A percentile compares a stretch with the other conserved stretches of the same genome.
Evolutionary conservation across 257 asterid genomes (phyloP).

Genomic region (Schizonepeta tenuifolia): DNA sequence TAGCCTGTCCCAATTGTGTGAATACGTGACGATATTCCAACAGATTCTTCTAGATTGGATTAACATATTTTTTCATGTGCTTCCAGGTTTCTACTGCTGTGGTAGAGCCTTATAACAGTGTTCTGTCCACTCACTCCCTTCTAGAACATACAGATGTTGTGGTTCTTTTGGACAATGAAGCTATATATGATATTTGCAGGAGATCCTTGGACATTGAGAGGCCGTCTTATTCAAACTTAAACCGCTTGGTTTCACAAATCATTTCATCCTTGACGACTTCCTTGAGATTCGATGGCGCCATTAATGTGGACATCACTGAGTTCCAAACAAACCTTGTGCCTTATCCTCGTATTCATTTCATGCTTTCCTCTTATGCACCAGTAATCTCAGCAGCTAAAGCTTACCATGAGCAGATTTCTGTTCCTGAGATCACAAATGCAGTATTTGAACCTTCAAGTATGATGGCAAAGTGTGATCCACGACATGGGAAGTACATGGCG

Average conservation of each 20-base stretch:
- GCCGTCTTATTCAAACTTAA: constrained; percentile 46
- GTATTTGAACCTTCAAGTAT: constrained; percentile 47
- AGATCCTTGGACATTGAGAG: constrained; percentile 46
- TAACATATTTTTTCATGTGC: constrained; percentile 3
- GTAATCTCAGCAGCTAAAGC: constrained; percentile 49
- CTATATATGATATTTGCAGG: constrained; percentile 49
- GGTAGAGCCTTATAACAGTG: constrained; percentile 45
- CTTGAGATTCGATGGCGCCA: constrained; percentile 50
- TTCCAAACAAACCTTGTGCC: constrained; percentile 52
- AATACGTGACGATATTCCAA: neutral
- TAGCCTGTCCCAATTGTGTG: neutral
- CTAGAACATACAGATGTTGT: constrained; percentile 48
- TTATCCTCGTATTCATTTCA: constrained; percentile 51
- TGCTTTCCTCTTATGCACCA: constrained; percentile 54
- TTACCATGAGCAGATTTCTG: constrained; percentile 44
- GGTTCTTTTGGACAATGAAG: constrained; percentile 49
- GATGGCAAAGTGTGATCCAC: constrained; percentile 48
- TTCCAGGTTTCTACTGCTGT: constrained; percentile 44
- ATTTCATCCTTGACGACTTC: constrained; percentile 50
- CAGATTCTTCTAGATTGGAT: neutral
- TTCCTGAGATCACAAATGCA: constrained; percentile 45
- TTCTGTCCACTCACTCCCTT: constrained; percentile 44
- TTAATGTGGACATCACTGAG: constrained; percentile 48
- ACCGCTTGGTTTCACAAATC: constrained; percentile 43
- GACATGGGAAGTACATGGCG: constrained; percentile 45